Evolutionary conservation across 768 basidiomycete genomes (phyloP).

Genomic region (Suillus lakei): DNA sequence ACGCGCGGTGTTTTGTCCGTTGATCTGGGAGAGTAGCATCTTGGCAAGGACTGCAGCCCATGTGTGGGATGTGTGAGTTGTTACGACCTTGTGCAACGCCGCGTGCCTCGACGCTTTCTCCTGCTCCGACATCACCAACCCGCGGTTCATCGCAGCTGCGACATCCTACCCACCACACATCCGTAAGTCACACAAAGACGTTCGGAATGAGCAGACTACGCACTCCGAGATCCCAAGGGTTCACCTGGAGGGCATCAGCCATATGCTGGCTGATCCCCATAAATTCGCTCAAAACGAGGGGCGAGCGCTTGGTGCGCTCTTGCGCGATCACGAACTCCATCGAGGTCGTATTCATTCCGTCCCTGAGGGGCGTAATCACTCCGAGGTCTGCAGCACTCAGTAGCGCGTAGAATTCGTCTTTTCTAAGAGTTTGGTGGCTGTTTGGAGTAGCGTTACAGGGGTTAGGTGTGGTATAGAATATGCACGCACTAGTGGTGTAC

Average conservation of each 20-base stretch:
- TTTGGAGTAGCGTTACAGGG: not conserved
- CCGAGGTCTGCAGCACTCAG: conserved; percentile 92
- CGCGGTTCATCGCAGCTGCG: conserved; percentile 1
- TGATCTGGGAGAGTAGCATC: conserved; percentile 84
- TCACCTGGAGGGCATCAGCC: conserved; percentile 87
- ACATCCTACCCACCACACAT: not conserved
- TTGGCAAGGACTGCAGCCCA: conserved; percentile 93
- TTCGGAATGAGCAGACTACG: conserved; percentile 26
- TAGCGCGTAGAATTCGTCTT: conserved; percentile 97
- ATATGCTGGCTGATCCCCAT: conserved; percentile 97
- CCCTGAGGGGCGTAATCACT: conserved; percentile 92
- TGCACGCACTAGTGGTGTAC: conserved; percentile 93
- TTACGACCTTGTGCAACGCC: conserved; percentile 81
- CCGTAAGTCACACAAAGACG: not conserved
- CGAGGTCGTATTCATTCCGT: conserved; percentile 97
- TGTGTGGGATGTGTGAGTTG: conserved; percentile 91
- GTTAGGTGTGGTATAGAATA: not conserved
- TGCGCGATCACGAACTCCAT: conserved; percentile 98
- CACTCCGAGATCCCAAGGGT: conserved; percentile 95
- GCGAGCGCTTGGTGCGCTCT: conserved; percentile 78
- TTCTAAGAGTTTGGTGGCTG: conserved; percentile 96
- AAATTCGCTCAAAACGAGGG: conserved; percentile 93
- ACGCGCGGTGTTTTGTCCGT: conserved; percentile 76
- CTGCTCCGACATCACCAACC: not conserved
- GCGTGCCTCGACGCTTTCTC: conserved; percentile 55